These are phyloP conservation scores for Clitopilus hobsonii DNA, from an alignment of 768 basidiomycete species.

Conservation along the genomic window DNA sequence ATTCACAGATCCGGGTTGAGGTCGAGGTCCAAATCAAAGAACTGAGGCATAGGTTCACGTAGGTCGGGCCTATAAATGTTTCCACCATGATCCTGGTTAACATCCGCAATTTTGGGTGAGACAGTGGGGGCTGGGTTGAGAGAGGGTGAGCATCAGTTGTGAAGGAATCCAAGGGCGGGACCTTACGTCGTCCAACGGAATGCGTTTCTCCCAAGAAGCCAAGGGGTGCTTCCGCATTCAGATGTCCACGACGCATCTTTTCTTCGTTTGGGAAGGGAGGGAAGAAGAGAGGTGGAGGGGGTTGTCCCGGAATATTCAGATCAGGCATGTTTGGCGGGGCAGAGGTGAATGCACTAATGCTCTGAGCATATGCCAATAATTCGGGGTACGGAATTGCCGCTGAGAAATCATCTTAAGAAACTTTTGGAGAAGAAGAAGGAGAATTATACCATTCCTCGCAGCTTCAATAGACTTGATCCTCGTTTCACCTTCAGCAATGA, in stretches of 20 bases:
- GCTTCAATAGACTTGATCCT: slow-evolving; percentile 64
- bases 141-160: slow-evolving; percentile 7
- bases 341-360: slow-evolving; percentile 80
- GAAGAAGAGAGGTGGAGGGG: slow-evolving; percentile 77
- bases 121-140: slow-evolving; percentile 49
- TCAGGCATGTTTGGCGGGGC: slow-evolving; percentile 88
- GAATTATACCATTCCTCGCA: slow-evolving; percentile 63
- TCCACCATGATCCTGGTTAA: slow-evolving; percentile 47
- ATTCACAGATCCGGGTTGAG: slow-evolving; percentile 72
- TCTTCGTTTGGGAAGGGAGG: slow-evolving; percentile 91
- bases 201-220: slow-evolving; percentile 78
- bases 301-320: slow-evolving; percentile 61
- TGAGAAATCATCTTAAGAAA: slow-evolving; percentile 20
- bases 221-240: slow-evolving; percentile 77
- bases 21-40: slow-evolving; percentile 80
- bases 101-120: slow-evolving; percentile 49
- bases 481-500: slow-evolving; percentile 74
- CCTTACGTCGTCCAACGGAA: slow-evolving; percentile 71
- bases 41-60: slow-evolving; percentile 51
- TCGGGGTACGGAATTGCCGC: slow-evolving; percentile 81
- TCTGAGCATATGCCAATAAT: slow-evolving; percentile 79
- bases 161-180: not conserved
- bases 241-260: slow-evolving; percentile 79
- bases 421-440: not conserved
- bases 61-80: slow-evolving; percentile 73